These are phyloP conservation scores for Daedaleopsis nitida DNA, from an alignment of 768 basidiomycete species.

Conservation along the genomic window DNA sequence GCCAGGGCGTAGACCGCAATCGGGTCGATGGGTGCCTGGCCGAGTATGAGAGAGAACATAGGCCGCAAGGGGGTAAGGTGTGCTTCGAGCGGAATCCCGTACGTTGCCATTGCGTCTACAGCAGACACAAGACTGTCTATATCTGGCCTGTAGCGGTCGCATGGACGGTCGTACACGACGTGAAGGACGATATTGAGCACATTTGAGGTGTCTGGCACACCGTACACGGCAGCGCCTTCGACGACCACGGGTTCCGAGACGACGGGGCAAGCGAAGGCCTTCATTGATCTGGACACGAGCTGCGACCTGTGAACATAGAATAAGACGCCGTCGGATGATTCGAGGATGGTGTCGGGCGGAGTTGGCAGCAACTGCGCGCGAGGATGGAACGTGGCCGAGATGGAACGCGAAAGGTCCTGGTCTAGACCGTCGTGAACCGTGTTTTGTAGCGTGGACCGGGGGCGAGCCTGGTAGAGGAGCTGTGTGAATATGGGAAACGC, in stretches of 20 bases:
- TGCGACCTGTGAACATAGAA: slow-evolving; percentile 73
- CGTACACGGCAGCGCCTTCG: slow-evolving; percentile 49
- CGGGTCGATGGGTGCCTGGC: slow-evolving; percentile 65
- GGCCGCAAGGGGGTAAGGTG: slow-evolving; percentile 50
- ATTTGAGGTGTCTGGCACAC: slow-evolving; percentile 54
- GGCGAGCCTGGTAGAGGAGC: too few relatives aligned
- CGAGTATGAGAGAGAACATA: slow-evolving; percentile 61
- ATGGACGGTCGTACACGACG: slow-evolving; percentile 67
- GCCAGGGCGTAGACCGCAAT: slow-evolving; percentile 73
- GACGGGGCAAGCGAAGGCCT: slow-evolving; percentile 55
- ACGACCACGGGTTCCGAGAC: slow-evolving; percentile 29
- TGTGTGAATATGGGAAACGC: too few relatives aligned
- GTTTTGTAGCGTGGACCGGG: too few relatives aligned
- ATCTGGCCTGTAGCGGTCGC: slow-evolving; percentile 68
- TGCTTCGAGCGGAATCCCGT: slow-evolving; percentile 56
- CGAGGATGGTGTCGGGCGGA: slow-evolving; percentile 59
- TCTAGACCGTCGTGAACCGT: too few relatives aligned
- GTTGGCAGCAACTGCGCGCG: slow-evolving; percentile 52
- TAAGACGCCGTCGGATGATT: slow-evolving; percentile 75
- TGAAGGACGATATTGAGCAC: slow-evolving; percentile 75
- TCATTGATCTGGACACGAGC: slow-evolving; percentile 60
- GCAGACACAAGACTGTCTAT: slow-evolving; percentile 57
- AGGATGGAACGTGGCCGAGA: slow-evolving; percentile 81
- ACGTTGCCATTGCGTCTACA: slow-evolving; percentile 54
- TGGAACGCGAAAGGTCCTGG: too few relatives aligned